Evolutionary conservation across 129 eudicot species (phyloP).

Genomic region (Silybum marianum): DNA sequence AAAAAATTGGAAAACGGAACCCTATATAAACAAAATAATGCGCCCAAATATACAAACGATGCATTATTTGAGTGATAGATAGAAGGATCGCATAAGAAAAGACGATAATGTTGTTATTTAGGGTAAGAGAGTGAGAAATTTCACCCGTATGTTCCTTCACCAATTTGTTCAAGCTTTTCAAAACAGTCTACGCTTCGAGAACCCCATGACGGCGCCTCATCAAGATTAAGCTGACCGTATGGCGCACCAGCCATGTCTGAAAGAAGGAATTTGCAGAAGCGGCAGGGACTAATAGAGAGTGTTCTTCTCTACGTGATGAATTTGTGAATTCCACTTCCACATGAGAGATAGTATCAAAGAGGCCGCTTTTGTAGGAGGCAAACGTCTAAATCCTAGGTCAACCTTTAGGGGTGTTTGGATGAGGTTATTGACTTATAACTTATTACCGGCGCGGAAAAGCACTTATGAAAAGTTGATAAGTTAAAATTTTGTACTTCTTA

Average conservation of each 20-base stretch:
- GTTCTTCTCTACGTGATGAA: conserved; percentile 8
- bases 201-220: conserved; percentile 44
- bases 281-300: conserved; percentile 1
- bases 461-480: no score
- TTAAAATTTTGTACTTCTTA: no score
- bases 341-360: background rate
- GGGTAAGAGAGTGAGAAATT: conserved; percentile 10
- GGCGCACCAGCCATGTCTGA: conserved; percentile 43
- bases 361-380: background rate
- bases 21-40: conserved; percentile 7
- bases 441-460: no score
- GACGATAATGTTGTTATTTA: conserved; percentile 13
- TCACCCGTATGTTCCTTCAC: conserved; percentile 55
- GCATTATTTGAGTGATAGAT: background rate
- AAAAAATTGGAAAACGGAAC: background rate
- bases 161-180: conserved; percentile 53
- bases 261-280: conserved; percentile 12
- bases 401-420: no score
- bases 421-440: no score
- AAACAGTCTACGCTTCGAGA: conserved; percentile 51
- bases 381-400: conserved; percentile 3
- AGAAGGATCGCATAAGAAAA: background rate
- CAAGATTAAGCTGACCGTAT: conserved; percentile 43
- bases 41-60: background rate
- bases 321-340: conserved; percentile 4